phyloP scores from a whole-genome alignment of 768 basidiomycete species.

The Hygrocybe punicea region DNA sequence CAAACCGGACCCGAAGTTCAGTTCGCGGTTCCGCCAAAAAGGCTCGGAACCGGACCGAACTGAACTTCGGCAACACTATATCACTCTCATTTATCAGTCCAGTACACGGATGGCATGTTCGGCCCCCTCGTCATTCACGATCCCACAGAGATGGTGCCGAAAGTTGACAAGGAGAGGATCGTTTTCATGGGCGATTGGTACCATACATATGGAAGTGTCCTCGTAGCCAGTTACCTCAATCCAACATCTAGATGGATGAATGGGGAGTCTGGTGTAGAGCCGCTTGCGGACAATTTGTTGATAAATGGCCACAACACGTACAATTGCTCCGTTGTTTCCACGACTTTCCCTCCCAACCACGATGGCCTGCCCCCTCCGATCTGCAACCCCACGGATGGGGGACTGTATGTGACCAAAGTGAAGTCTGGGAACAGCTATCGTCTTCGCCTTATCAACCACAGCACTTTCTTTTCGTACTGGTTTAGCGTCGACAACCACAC shows the following conservation, averaged over 20 bases:
- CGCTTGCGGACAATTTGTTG: too few species aligned
- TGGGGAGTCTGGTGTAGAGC: too few species aligned
- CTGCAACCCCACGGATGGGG: constrained; percentile 30
- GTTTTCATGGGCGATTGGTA: constrained; percentile 36
- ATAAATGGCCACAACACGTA: not conserved
- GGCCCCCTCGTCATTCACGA: constrained; percentile 49
- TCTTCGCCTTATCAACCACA: constrained; percentile 47
- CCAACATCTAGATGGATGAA: not conserved
- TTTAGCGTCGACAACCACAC: constrained; percentile 47
- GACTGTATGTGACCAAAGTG: constrained; percentile 29
- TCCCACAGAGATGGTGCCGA: constrained; percentile 27
- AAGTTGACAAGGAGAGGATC: constrained; percentile 41
- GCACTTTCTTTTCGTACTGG: constrained; percentile 44
- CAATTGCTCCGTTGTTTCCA: too few species aligned
- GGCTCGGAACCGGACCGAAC: too few species aligned
- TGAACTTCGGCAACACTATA: constrained; percentile 26
- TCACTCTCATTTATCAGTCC: constrained; percentile 15
- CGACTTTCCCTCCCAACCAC: constrained; percentile 5
- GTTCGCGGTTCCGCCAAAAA: too few species aligned
- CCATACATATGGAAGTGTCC: not conserved
- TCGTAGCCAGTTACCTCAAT: constrained; percentile 9
- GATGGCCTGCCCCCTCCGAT: constrained; percentile 26
- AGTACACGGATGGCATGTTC: constrained; percentile 48
- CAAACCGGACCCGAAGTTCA: too few species aligned
- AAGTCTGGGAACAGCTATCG: constrained; percentile 34